A percentile compares a stretch with the other conserved stretches of the same genome.
Evolutionary conservation across 2,329 filamentous ascomycete genomes (phyloP).

Genomic region (Alternaria gaisen): DNA sequence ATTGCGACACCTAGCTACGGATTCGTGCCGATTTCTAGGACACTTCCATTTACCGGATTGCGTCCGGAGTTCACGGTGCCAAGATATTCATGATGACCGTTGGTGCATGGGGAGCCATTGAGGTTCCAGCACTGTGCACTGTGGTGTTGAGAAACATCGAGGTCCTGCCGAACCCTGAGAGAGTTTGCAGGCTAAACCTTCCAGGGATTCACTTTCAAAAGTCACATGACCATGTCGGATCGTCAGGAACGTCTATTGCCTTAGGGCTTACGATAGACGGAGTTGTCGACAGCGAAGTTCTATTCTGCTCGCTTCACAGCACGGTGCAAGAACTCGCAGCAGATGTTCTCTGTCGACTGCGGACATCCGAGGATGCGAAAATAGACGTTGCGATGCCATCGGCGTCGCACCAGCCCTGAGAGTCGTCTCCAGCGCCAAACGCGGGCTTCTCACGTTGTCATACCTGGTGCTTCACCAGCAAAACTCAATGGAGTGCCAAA

Average conservation of each 20-base stretch:
- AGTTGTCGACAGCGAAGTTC: not conserved
- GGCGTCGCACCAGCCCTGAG: slow-evolving; percentile 2
- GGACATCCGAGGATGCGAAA: slow-evolving; percentile 9
- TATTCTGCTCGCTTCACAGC: not conserved
- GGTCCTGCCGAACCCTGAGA: slow-evolving; percentile 5
- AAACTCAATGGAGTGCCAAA: not conserved
- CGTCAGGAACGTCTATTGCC: not conserved
- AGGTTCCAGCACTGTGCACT: not conserved
- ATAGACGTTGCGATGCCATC: slow-evolving; percentile 14
- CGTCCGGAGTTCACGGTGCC: slow-evolving; percentile 29
- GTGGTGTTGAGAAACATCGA: not conserved
- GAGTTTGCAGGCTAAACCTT: slow-evolving; percentile 1
- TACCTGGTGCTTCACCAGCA: not conserved
- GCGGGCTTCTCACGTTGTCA: not conserved
- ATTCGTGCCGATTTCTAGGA: slow-evolving; percentile 32
- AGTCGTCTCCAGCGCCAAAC: not conserved
- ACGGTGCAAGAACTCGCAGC: not conserved
- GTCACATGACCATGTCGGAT: slow-evolving; percentile 16
- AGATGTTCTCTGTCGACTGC: not conserved
- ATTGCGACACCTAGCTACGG: slow-evolving; percentile 20
- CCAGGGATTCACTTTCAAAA: not conserved
- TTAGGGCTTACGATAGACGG: not conserved
- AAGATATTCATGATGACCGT: slow-evolving; percentile 10
- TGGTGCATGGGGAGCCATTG: slow-evolving; percentile 37
- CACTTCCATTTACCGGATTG: slow-evolving; percentile 20